Percentiles rank a stretch among this genome's conserved stretches.
phyloP scores from a whole-genome alignment of 2,329 filamentous ascomycete species.

The Ascosphaera aggregata region DNA sequence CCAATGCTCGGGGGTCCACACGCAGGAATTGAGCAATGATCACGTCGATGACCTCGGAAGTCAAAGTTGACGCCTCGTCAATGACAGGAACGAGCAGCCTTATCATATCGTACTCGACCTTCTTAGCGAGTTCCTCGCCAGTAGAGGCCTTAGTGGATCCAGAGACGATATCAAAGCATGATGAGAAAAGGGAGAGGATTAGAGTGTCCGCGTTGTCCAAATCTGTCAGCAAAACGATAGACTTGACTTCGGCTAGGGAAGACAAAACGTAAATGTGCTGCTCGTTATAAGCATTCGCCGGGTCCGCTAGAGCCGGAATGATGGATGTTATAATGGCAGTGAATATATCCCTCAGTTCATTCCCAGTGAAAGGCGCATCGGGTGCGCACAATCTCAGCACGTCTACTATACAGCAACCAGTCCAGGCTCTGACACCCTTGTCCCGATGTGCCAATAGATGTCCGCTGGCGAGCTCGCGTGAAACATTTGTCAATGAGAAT shows the following conservation, averaged over 20 bases:
- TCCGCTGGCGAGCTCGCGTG: constrained; percentile 60
- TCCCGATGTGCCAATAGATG: constrained; percentile 83
- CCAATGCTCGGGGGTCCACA: constrained; percentile 42
- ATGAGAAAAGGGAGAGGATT: constrained; percentile 59
- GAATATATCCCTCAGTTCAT: constrained; percentile 93
- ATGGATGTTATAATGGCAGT: constrained; percentile 64
- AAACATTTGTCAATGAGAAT: constrained; percentile 61
- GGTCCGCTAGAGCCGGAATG: constrained; percentile 64
- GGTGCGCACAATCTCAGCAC: constrained; percentile 83
- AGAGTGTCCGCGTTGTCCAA: constrained; percentile 61
- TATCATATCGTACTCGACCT: constrained; percentile 82
- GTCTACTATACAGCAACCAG: constrained; percentile 75
- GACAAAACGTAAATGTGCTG: constrained; percentile 82
- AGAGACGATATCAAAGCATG: constrained; percentile 80
- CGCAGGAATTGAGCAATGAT: constrained; percentile 91
- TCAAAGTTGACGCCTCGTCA: constrained; percentile 59
- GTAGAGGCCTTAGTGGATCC: constrained; percentile 48
- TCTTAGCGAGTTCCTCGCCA: constrained; percentile 70
- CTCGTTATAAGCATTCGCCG: constrained; percentile 70
- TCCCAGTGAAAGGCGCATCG: constrained; percentile 75
- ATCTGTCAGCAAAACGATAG: constrained; percentile 75
- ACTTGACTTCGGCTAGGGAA: constrained; percentile 82
- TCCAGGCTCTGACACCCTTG: constrained; percentile 72
- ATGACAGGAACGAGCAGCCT: constrained; percentile 65
- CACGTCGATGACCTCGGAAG: constrained; percentile 64